phyloP scores from a whole-genome alignment of 805 yeast genomes.

The Teunomyces panamensis region DNA sequence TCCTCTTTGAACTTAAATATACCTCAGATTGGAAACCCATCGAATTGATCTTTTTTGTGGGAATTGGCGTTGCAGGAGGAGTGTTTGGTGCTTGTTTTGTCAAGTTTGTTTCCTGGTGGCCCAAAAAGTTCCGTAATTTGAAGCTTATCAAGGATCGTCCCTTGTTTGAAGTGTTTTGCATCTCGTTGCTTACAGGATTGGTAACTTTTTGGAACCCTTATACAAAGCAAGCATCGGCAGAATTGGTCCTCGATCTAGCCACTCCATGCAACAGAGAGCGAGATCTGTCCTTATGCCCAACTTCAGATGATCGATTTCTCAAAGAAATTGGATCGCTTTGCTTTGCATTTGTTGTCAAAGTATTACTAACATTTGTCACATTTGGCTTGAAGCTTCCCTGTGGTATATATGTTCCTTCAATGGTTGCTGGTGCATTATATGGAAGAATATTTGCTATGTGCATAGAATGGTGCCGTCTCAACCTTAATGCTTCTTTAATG shows the following conservation, averaged over 20 bases:
- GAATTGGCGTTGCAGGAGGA: conserved; percentile 54
- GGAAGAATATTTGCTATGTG: conserved; percentile 49
- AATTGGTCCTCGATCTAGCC: conserved; percentile 48
- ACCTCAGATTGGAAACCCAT: conserved; percentile 50
- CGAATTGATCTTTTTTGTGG: conserved; percentile 44
- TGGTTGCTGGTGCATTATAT: conserved; percentile 61
- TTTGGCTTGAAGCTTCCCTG: conserved; percentile 59
- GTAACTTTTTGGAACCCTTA: conserved; percentile 48
- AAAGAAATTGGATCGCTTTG: conserved; percentile 30
- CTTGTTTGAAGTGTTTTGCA: conserved; percentile 41
- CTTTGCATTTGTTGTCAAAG: conserved; percentile 44
- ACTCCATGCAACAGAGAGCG: conserved; percentile 42
- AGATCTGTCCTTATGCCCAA: conserved; percentile 30
- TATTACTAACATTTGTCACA: conserved; percentile 48
- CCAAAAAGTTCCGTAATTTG: conserved; percentile 32
- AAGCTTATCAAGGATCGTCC: conserved; percentile 37
- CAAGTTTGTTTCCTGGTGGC: conserved; percentile 47
- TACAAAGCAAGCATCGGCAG: conserved; percentile 48
- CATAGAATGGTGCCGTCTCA: conserved; percentile 35
- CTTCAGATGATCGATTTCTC: conserved; percentile 21
- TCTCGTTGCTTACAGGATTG: conserved; percentile 45
- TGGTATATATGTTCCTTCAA: conserved; percentile 62
- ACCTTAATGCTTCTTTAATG: conserved; percentile 7
- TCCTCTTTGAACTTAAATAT: conserved; percentile 50
- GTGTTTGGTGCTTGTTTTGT: conserved; percentile 51